A percentile compares a stretch with the other conserved stretches of the same genome.
Conservation (phyloP, 2,329 filamentous ascomycete genomes). For the Aspergillus aculeatus region DNA sequence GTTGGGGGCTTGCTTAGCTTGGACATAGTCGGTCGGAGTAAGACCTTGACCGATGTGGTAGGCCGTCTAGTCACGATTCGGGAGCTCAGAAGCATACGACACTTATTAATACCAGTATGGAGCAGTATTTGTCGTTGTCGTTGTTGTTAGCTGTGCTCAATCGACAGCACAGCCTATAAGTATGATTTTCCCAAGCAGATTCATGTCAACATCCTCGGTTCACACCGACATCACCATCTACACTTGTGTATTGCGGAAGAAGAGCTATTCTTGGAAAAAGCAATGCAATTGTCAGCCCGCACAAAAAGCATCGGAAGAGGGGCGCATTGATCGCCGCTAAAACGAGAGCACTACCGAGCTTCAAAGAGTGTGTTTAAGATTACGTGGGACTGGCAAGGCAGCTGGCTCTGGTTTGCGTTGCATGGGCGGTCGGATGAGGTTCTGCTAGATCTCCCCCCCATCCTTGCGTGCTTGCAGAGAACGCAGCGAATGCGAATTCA, state of each 20-base stretch:
- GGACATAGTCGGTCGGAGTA: background rate
- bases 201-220: background rate
- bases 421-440: background rate
- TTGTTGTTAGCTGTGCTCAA: background rate
- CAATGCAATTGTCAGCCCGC: background rate
- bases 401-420: background rate
- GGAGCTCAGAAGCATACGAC: too few relatives aligned
- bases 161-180: background rate
- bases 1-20: background rate
- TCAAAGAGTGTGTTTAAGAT: background rate
- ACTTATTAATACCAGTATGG: too few relatives aligned
- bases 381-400: background rate
- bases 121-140: too few relatives aligned
- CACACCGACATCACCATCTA: slow-evolving; percentile 6
- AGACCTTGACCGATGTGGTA: too few relatives aligned
- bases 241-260: slow-evolving; percentile 2
- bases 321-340: slow-evolving; percentile 1
- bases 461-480: background rate
- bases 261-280: slow-evolving; percentile 5
- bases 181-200: background rate
- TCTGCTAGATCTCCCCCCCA: background rate
- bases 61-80: too few relatives aligned
- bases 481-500: background rate
- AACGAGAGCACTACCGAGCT: background rate
- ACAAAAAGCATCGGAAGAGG: background rate